Conservation (phyloP, 108 stramenopile species). For the Cyclotella baltica region DNA sequence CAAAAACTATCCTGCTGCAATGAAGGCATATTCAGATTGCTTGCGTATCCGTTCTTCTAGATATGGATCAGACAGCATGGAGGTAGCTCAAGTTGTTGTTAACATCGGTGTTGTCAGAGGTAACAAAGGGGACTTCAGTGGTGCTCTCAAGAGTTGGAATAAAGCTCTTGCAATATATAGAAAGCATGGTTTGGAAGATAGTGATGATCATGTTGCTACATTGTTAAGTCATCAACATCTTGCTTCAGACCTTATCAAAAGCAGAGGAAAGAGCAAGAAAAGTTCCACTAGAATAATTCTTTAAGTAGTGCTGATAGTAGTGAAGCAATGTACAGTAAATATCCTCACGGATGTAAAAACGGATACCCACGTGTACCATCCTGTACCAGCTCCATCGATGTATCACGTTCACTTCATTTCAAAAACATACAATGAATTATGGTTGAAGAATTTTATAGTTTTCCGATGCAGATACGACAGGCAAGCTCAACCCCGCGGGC, state of each 20-base stretch:
- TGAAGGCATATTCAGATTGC: constrained; percentile 56
- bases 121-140: constrained; percentile 51
- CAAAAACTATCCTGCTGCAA: constrained; percentile 47
- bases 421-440: too few species aligned
- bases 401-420: too few species aligned
- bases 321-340: too few species aligned
- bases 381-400: too few species aligned
- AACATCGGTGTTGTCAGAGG: constrained; percentile 56
- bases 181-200: constrained; percentile 45
- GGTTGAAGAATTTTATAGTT: too few species aligned
- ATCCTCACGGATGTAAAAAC: too few species aligned
- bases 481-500: too few species aligned
- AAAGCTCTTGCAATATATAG: constrained; percentile 53
- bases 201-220: constrained; percentile 43
- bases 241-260: constrained; percentile 30
- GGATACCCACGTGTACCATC: too few species aligned
- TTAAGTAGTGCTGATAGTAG: too few species aligned
- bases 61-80: constrained; percentile 53
- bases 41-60: constrained; percentile 49
- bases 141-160: constrained; percentile 56
- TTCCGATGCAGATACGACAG: too few species aligned
- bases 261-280: constrained; percentile 10
- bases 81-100: constrained; percentile 53
- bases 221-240: constrained; percentile 41
- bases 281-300: too few species aligned